phyloP scores from a whole-genome alignment of 163 green algal species.

The Botryococcus braunii region DNA sequence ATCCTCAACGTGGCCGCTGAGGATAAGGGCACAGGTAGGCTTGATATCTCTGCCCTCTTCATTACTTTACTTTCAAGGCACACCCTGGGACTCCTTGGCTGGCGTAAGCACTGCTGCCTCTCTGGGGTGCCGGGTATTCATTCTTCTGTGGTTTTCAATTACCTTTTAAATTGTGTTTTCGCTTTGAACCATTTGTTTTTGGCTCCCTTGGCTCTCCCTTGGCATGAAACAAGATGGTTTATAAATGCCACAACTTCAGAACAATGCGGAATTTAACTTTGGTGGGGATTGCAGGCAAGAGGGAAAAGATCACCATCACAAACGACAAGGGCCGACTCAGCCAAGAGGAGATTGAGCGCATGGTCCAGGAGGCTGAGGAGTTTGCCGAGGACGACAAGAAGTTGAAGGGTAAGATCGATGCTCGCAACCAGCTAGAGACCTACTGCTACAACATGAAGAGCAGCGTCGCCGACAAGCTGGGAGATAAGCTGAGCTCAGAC shows the following conservation, averaged over 20 bases:
- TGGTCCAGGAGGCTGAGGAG: slow-evolving; percentile 97
- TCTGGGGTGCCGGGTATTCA: too few relatives aligned
- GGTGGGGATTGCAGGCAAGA: slow-evolving; percentile 74
- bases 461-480: slow-evolving; percentile 83
- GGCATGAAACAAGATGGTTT: too few relatives aligned
- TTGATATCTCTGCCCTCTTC: too few relatives aligned
- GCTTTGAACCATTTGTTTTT: too few relatives aligned
- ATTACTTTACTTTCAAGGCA: too few relatives aligned
- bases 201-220: too few relatives aligned
- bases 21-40: slow-evolving; percentile 86
- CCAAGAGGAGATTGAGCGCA: slow-evolving; percentile 97
- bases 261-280: too few relatives aligned
- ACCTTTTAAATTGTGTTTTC: too few relatives aligned
- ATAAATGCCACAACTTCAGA: too few relatives aligned
- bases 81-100: too few relatives aligned
- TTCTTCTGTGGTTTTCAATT: too few relatives aligned
- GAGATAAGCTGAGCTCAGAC: slow-evolving; percentile 59
- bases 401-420: slow-evolving; percentile 84
- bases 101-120: too few relatives aligned
- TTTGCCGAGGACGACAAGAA: slow-evolving; percentile 90
- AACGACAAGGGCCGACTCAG: slow-evolving; percentile 94
- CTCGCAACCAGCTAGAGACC: slow-evolving; percentile 85
- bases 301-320: slow-evolving; percentile 99
- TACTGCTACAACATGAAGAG: slow-evolving; percentile 95
- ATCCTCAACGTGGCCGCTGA: slow-evolving; percentile 96